These are phyloP conservation scores for Pseudofabraea citricarpa DNA, from an alignment of 2,329 filamentous ascomycete genomes.

Conservation along the genomic window DNA sequence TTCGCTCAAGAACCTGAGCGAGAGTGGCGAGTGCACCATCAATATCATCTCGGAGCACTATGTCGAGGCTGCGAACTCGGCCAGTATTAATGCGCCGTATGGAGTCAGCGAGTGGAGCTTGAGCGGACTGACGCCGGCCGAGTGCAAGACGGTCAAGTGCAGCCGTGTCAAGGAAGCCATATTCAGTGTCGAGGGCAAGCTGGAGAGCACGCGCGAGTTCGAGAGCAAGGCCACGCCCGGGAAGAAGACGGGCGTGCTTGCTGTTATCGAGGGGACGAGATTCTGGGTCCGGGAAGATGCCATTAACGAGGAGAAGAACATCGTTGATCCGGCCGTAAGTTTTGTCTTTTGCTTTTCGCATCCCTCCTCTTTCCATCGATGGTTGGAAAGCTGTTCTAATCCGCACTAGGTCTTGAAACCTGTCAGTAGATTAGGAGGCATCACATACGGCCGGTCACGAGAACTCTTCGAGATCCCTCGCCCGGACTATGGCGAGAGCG, in stretches of 20 bases:
- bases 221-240: conserved; percentile 66
- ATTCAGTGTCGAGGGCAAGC: conserved; percentile 75
- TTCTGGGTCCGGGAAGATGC: conserved; percentile 93
- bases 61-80: conserved; percentile 82
- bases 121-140: conserved; percentile 67
- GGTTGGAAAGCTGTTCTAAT: conserved; percentile 7
- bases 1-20: conserved; percentile 67
- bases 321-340: conserved; percentile 66
- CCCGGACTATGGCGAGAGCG: conserved; percentile 41
- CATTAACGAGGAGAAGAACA: conserved; percentile 68
- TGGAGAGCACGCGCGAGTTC: conserved; percentile 73
- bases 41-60: conserved; percentile 85
- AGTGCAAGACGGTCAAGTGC: conserved; percentile 60
- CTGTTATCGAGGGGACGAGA: conserved; percentile 74
- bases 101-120: conserved; percentile 76
- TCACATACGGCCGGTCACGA: conserved; percentile 70
- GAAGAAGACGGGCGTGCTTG: conserved; percentile 69
- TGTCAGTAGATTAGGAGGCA: conserved; percentile 75
- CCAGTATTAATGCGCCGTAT: conserved; percentile 71
- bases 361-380: neutral
- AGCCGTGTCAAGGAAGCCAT: conserved; percentile 78
- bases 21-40: conserved; percentile 72
- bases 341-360: neutral
- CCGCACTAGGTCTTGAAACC: conserved; percentile 60
- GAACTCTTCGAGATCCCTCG: conserved; percentile 69